phyloP scores from a whole-genome alignment of 352 stramenopile species.

The Pythium pyrilobum region DNA sequence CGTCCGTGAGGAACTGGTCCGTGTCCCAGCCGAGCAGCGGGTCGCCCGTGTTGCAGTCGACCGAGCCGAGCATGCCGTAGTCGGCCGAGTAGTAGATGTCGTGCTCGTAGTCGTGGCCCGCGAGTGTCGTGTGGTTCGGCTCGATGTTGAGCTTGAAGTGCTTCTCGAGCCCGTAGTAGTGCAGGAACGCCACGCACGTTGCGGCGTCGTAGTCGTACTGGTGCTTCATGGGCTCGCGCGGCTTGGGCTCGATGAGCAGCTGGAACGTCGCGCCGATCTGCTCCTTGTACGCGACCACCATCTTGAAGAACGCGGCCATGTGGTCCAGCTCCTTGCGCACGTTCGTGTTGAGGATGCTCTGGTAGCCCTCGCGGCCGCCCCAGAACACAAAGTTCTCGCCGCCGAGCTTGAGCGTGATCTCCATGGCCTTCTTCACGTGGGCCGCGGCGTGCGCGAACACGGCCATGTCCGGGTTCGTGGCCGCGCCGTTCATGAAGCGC shows the following conservation, averaged over 20 bases:
- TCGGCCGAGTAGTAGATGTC: background rate
- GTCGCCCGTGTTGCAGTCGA: slow-evolving; percentile 1
- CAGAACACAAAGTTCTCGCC: slow-evolving; percentile 6
- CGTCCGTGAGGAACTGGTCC: slow-evolving; percentile 5
- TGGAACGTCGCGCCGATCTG: slow-evolving; percentile 7
- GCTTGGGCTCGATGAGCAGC: slow-evolving; percentile 5
- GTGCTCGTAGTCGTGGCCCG: slow-evolving; percentile 4
- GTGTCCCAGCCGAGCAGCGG: slow-evolving; percentile 1
- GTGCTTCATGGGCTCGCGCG: slow-evolving; percentile 4
- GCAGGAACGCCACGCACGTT: background rate
- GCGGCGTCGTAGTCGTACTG: slow-evolving; percentile 5
- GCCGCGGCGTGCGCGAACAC: background rate
- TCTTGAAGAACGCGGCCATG: slow-evolving; percentile 6
- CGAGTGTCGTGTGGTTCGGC: slow-evolving; percentile 2
- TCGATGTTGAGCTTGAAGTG: slow-evolving; percentile 7
- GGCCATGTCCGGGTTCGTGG: background rate
- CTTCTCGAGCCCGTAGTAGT: slow-evolving; percentile 1
- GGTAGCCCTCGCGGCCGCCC: background rate
- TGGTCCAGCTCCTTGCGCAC: slow-evolving; percentile 3
- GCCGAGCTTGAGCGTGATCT: slow-evolving; percentile 1
- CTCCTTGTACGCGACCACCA: slow-evolving; percentile 7
- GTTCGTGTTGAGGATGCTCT: slow-evolving; percentile 6
- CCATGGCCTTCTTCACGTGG: slow-evolving; percentile 4
- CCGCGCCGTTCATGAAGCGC: slow-evolving; percentile 2
- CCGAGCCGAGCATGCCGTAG: background rate